Base-by-base conservation (phyloP, 2,329 filamentous ascomycete species). In the Pseudonectria buxi region DNA sequence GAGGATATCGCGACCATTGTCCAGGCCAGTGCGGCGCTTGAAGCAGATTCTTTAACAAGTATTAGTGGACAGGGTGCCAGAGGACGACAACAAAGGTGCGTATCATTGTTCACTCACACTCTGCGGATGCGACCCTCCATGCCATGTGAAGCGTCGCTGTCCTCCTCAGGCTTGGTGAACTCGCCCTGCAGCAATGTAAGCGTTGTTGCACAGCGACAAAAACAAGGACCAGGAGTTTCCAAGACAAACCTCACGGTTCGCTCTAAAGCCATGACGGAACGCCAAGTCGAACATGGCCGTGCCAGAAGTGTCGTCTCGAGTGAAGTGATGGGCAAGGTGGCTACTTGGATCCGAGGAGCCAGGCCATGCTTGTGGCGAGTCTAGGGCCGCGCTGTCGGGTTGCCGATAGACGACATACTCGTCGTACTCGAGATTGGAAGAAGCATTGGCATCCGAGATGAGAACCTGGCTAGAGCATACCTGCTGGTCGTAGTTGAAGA, bases 391-490 rank as follows among this genome's bases (percentile, higher is more conserved):
- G 10, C 43, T 43, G 30, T 49, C 40, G 24, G 40, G 36, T 35
- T 47, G 44, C 28, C 52, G 55, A 27, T 58, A 63, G 27, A 62
- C 58, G 15, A 61, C 60, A 31, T 62, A 63, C 44, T 63, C 60
- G 24, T 63, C 60, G 26, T 61, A 63, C 33, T 57, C 61, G 22
- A 61, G 48, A 33, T 57, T 55, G 14, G 59, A 62, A 24, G 44
- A 45, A 6, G 50, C 44, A 4, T 46, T 45, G 4, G 53, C 42
- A 9, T 53, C 47, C 6, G 45, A 52, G 30, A 63, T 47, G n/a
- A 62, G 50, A 28, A 62, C 50, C 32, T 58, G 56, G n/a, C 46
- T 47, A 27, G 57, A 54, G 29, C 57, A 52, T 30, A 46, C 42
- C 25, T 48, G 44, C 30, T 57, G 59, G 44, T 62, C 59, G 40